Conservation (phyloP, 495 filamentous ascomycete species). For the Trichoderma reesei region DNA sequence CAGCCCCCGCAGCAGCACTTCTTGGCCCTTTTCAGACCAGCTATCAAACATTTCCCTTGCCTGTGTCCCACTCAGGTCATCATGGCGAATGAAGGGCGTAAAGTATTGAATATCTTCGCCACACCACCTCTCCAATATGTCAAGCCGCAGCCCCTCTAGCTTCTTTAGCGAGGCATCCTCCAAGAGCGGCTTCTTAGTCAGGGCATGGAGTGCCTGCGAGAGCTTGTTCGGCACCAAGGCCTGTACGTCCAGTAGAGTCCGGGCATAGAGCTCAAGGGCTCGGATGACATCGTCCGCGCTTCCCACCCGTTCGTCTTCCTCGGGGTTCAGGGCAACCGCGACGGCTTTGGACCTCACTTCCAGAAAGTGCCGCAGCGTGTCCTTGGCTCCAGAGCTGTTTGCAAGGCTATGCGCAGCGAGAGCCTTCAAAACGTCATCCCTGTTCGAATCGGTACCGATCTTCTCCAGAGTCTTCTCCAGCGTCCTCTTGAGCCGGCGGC, state of each 20-base stretch:
- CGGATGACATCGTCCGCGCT: conserved; percentile 42
- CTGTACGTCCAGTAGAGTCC: conserved; percentile 69
- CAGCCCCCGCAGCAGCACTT: conserved; percentile 50
- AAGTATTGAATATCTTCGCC: conserved; percentile 76
- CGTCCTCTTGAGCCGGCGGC: conserved; percentile 49
- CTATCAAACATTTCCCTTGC: conserved; percentile 53
- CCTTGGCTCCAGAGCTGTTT: conserved; percentile 70
- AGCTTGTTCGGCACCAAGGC: conserved; percentile 61
- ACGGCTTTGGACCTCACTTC: conserved; percentile 60
- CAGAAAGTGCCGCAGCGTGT: conserved; percentile 76
- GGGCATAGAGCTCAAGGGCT: conserved; percentile 61
- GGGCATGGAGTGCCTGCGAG: conserved; percentile 53
- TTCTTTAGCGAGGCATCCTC: conserved; percentile 53
- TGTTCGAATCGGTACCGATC: conserved; percentile 28
- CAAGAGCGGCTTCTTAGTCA: conserved; percentile 63
- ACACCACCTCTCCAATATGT: conserved; percentile 72
- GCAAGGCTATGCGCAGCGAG: conserved; percentile 76
- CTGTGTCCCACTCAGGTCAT: conserved; percentile 59
- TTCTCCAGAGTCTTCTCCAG: conserved; percentile 60
- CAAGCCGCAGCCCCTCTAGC: conserved; percentile 66
- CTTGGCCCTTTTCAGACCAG: conserved; percentile 68
- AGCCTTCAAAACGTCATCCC: conserved; percentile 52
- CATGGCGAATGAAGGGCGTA: conserved; percentile 81
- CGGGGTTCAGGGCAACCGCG: conserved; percentile 40
- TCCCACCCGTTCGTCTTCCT: conserved; percentile 24